Conservation (phyloP, 2,329 filamentous ascomycete genomes). For the Monilinia aucupariae region DNA sequence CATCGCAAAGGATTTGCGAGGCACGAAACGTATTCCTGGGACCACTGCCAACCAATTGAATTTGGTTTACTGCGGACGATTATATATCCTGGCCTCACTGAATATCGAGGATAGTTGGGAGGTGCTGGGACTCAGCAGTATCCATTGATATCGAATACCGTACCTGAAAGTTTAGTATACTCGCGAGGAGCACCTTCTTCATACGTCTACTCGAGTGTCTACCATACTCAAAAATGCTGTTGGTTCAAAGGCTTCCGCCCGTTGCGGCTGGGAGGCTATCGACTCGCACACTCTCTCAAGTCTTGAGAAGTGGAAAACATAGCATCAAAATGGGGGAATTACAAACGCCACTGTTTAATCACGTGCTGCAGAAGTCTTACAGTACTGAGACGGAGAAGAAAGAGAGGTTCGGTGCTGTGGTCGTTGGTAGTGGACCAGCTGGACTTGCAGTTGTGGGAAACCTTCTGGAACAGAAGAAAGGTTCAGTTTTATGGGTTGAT, state of each 20-base stretch:
- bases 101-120: background rate
- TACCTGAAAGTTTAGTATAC: background rate
- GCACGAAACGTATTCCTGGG: background rate
- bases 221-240: background rate
- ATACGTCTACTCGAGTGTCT: background rate
- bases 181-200: background rate
- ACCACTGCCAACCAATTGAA: background rate
- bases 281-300: conserved; percentile 1
- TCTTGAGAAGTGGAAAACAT: conserved; percentile 8
- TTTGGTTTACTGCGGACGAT: background rate
- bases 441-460: conserved; percentile 58
- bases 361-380: background rate
- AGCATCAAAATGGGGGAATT: background rate
- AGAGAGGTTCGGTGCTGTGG: conserved; percentile 45
- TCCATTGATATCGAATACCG: background rate
- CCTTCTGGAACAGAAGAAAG: conserved; percentile 48
- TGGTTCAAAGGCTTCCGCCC: conserved; percentile 4
- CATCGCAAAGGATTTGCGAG: background rate
- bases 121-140: background rate
- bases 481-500: conserved; percentile 55
- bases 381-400: background rate
- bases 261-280: conserved; percentile 6
- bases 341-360: background rate
- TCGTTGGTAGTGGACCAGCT: conserved; percentile 54
- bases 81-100: background rate